A percentile compares a stretch with the other conserved stretches of the same genome.
These are phyloP conservation scores for Exophiala calicioides DNA, from an alignment of 2,329 filamentous ascomycete species.

Conservation along the genomic window DNA sequence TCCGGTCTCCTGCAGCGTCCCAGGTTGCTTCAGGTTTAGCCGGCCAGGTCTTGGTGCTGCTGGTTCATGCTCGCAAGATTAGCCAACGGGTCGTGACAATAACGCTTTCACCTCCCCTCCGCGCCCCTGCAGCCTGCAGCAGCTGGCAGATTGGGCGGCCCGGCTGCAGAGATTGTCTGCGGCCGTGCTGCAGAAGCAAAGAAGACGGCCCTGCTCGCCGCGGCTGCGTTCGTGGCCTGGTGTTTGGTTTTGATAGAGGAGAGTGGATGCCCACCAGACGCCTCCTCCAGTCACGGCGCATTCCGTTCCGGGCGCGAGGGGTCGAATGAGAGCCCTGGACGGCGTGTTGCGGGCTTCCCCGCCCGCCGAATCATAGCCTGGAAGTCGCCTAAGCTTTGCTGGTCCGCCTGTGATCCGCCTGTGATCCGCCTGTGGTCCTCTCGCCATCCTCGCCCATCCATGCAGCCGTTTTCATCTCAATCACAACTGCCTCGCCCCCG, in stretches of 20 bases:
- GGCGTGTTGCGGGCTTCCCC: slow-evolving; percentile 20
- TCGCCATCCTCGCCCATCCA: slow-evolving; percentile 12
- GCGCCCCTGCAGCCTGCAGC: slow-evolving; percentile 25
- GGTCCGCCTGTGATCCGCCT: slow-evolving; percentile 20
- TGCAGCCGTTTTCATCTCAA: slow-evolving; percentile 22
- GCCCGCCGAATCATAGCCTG: slow-evolving; percentile 25
- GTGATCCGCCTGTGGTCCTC: slow-evolving; percentile 4
- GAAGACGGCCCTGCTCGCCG: neutral
- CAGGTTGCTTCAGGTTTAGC: slow-evolving; percentile 25
- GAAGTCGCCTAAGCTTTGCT: slow-evolving; percentile 23
- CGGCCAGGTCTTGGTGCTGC: slow-evolving; percentile 24
- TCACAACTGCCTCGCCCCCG: slow-evolving; percentile 25
- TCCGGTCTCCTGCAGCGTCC: slow-evolving; percentile 26
- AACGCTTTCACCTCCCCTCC: slow-evolving; percentile 4
- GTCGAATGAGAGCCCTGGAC: slow-evolving; percentile 23
- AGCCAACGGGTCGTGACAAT: slow-evolving; percentile 1
- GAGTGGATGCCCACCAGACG: slow-evolving; percentile 16
- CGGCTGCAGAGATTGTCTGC: slow-evolving; percentile 7
- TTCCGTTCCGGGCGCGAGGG: slow-evolving; percentile 16
- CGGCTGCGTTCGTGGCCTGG: neutral
- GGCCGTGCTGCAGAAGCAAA: slow-evolving; percentile 1
- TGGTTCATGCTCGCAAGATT: slow-evolving; percentile 28
- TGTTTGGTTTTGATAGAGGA: slow-evolving; percentile 25
- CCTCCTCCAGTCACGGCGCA: slow-evolving; percentile 19
- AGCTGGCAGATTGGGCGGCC: slow-evolving; percentile 13